These are phyloP conservation scores for Fraxinus albicans DNA, from an alignment of 305 asterid species.

Conservation along the genomic window DNA sequence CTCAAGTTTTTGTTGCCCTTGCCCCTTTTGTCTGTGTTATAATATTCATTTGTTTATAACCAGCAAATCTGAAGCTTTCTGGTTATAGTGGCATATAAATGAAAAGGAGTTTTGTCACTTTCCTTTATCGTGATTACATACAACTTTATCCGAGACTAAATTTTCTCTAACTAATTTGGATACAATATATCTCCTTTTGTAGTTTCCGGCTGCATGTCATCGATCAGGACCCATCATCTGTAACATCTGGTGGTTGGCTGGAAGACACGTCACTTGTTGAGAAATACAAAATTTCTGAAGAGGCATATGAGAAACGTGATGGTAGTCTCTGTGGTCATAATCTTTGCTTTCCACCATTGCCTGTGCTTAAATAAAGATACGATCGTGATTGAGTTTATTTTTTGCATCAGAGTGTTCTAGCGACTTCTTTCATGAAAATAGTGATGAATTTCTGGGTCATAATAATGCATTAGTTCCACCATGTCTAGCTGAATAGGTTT, in stretches of 20 bases:
- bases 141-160: neutral
- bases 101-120: neutral
- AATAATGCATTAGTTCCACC: neutral
- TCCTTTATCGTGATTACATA: neutral
- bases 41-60: neutral
- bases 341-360: neutral
- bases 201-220: conserved; percentile 77
- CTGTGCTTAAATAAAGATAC: neutral
- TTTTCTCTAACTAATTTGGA: conserved; percentile 10
- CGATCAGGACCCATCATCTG: conserved; percentile 90
- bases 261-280: conserved; percentile 94
- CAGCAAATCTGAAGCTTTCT: neutral
- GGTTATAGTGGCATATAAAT: neutral
- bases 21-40: neutral
- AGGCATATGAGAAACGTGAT: conserved; percentile 78
- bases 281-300: conserved; percentile 90
- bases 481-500: neutral
- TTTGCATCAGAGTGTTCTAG: neutral
- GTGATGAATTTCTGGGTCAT: conserved; percentile 2
- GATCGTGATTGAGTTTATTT: neutral
- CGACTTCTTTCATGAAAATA: neutral
- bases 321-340: conserved; percentile 41
- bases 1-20: neutral
- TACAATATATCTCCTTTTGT: conserved; percentile 23
- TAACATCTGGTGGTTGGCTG: conserved; percentile 97